These are phyloP conservation scores for Monascus ruber DNA, from an alignment of 2,329 filamentous ascomycete genomes.

Conservation along the genomic window DNA sequence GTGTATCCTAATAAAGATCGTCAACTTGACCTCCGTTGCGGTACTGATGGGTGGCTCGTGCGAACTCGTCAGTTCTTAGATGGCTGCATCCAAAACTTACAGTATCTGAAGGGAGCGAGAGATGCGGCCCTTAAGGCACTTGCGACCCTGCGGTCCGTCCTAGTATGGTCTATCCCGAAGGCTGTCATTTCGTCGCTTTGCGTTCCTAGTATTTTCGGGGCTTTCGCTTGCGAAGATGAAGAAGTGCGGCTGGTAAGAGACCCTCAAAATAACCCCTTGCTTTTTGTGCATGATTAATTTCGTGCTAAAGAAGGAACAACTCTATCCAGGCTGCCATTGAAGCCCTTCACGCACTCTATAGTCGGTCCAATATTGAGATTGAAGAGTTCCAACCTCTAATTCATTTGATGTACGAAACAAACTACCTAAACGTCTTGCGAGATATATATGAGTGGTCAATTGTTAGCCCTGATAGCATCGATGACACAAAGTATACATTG, in stretches of 20 bases:
- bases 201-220: constrained; percentile 58
- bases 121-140: constrained; percentile 65
- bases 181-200: constrained; percentile 62
- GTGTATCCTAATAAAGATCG: constrained; percentile 63
- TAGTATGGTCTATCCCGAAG: constrained; percentile 80
- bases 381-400: constrained; percentile 69
- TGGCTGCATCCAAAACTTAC: constrained; percentile 58
- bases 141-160: constrained; percentile 62
- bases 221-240: constrained; percentile 58
- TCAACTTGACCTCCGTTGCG: constrained; percentile 59
- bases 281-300: neutral
- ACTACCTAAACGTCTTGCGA: constrained; percentile 59
- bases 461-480: constrained; percentile 69
- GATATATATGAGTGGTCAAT: constrained; percentile 70
- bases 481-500: constrained; percentile 84
- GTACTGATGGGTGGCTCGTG: constrained; percentile 75
- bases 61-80: constrained; percentile 64
- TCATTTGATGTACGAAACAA: constrained; percentile 64
- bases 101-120: constrained; percentile 55
- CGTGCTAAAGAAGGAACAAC: constrained; percentile 7
- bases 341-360: constrained; percentile 72
- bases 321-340: constrained; percentile 60
- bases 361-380: constrained; percentile 60
- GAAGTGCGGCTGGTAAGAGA: constrained; percentile 58
- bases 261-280: neutral